Base-by-base conservation (phyloP, 345 rosid genomes). In the Isatis tinctoria region DNA sequence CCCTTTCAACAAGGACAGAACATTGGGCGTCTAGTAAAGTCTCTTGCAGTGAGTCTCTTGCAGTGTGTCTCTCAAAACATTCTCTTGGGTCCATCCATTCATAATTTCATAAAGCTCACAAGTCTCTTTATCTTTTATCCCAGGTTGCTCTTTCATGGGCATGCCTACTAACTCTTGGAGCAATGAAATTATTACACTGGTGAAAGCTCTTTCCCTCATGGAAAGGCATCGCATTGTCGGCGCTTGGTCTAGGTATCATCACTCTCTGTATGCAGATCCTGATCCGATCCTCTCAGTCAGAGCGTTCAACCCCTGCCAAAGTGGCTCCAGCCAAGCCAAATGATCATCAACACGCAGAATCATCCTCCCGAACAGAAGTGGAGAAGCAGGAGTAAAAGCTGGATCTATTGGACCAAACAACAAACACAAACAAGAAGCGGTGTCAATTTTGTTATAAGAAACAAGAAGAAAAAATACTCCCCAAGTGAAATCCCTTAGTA, bases 251-350 rank as follows among this genome's bases (percentile, higher is more conserved):
- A 79, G 92, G 78, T 16, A 24, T 92, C 47, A 80, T 90, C 48
- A 88, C 91, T 4, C 54, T 90, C 56, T 80, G 88, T 56, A 95
- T 95, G 99, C 97, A 92, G 54, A 74, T 89, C 76, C 69, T 92
- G 78, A 85, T 95, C 51, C 88, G 81, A 33, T 92, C 87, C 57
- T 85, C 99, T 4, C 91, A 92, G 82, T 83, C 99, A 2, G 98
- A 87, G 75, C 93, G 87, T 11, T 95, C 99, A 8, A 86, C 96
- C n/a, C 92, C 90, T 1, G 84, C 93, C 32, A 86, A 84, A 82
- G 84, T 87, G 11, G 85, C 83, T 17, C 96, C 92, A 24, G 79
- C 87, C 14, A 88, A 86, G 74, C 79, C 84, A 69, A 89, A 78
- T 60, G 77, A 65, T 11, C 49, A 57, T 28, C 74, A 47, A 49